Base-by-base conservation (phyloP, 768 basidiomycete genomes). In the Pisolithus orientalis region DNA sequence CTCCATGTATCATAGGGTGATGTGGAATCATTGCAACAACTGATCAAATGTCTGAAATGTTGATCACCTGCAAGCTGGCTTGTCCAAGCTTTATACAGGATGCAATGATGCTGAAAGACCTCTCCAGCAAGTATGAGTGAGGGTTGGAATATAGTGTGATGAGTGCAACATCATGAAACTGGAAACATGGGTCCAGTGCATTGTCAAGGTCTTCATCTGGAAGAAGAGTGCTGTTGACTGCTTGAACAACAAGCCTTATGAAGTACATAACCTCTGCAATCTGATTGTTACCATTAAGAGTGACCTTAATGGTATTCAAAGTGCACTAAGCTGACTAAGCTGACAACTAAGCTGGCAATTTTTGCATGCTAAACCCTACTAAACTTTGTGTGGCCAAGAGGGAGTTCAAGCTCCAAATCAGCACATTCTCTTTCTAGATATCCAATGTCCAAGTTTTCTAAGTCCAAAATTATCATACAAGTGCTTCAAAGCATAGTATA, bases 121-220 rank as follows among this genome's bases (percentile, higher is more conserved):
- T 17, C 3, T 38, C 3, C 0, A 59, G 49, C 5, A 67, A 46
- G 2, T 47, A n/a, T 0, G 24, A 5, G 31, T 67, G 52, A 0
- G 66, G 65, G 1, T 27, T 31, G 3, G 62, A 58, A 48, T 57
- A 69, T 0, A 62, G 9, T 0, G 63, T 58, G 2, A 65, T 47
- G 11, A 68, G 16, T 4, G 64, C 64, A 14, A 66, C 7, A 42
- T 42, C 17, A 10, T 17, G 17, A 42, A 42, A 17, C 11, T n/a
- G n/a, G n/a, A n/a, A 21, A 42, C 2, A 9, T 9, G 3, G 8
- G 31, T 42, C n/a, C 9, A 5, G 40, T 17, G 21, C n/a, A n/a
- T n/a, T n/a, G 40, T 42, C 40, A 17, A 21, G 40, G 40, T 21
- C 40, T 42, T 21, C 40, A 25, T 42, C 31, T 8, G 7, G 31